phyloP scores from a whole-genome alignment of 345 rosid species.

The rapeseed (Brassica napus) region DNA sequence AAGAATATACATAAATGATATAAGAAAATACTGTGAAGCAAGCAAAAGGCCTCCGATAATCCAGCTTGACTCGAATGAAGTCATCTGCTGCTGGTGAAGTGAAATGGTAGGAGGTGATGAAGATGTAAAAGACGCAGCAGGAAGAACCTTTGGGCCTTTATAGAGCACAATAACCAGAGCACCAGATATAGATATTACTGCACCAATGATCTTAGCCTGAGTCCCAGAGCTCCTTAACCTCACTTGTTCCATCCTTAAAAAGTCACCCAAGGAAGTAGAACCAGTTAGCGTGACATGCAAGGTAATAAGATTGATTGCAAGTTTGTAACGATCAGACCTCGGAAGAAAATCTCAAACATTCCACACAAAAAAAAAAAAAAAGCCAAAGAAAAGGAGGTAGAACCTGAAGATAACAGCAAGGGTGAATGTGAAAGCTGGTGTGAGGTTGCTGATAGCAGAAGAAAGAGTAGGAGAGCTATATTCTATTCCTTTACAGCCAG shows the following conservation, averaged over 20 bases:
- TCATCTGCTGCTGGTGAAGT: neutral
- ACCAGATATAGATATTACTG: constrained; percentile 34
- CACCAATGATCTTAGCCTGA: constrained; percentile 34
- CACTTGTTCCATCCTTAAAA: constrained; percentile 24
- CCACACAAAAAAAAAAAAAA: too few relatives aligned
- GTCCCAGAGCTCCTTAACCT: constrained; percentile 31
- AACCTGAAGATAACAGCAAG: constrained; percentile 40
- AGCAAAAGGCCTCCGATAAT: constrained; percentile 34
- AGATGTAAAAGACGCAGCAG: neutral
- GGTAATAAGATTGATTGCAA: neutral
- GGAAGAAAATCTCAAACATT: neutral
- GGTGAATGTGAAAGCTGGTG: constrained; percentile 34
- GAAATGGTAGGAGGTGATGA: neutral
- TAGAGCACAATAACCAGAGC: constrained; percentile 36
- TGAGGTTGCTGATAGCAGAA: constrained; percentile 36
- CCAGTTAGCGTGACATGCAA: neutral
- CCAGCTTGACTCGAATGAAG: constrained; percentile 28
- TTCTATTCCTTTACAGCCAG: constrained; percentile 32
- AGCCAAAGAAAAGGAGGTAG: neutral
- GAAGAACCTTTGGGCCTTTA: constrained; percentile 31
- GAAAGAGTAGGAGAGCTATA: constrained; percentile 39
- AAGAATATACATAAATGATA: constrained; percentile 33
- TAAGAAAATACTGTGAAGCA: constrained; percentile 20
- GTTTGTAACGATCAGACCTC: neutral
- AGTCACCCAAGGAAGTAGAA: neutral